Evolutionary conservation across 257 asterid species (phyloP), one percentile per base, ranked within the genome.

Genomic region (Buddleja alternifolia): DNA sequence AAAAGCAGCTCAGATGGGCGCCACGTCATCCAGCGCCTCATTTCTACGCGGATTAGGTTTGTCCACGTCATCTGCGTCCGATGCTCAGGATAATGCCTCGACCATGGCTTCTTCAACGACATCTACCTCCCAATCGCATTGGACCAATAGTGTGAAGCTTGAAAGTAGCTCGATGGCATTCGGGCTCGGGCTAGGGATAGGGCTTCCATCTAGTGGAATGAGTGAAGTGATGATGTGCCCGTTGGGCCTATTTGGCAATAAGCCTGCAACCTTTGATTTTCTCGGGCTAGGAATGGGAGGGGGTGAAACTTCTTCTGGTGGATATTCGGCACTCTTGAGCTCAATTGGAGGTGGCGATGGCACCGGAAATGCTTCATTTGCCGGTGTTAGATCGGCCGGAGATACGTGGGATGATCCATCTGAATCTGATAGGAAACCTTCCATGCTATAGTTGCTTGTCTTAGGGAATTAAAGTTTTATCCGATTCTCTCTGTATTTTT

Each of bases 1-100:
- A 39, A 88, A 88, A 58, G 96, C 96, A 0, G 92, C 95, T 10
- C 87, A 88, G 50, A 82, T 88, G 59, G 92, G 92, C 5, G 71
- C 86, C 4, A 70, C 84, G 0, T 73, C 90, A 0, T 86, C 96
- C 0, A 74, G 71, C 63, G 71, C 83, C 44, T 85, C 86, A 4
- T 83, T 83, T 63, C 88, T 88, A 6, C 85, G 77, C 1, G 92
- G 90, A 40, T 79, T 85, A 1, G 90, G 92, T 10, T 61, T 81
- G 75, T 57, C 84, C 0, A 63, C 73, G 39, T 59, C 83, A 0
- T 15, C n/a, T 29, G 37, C 69, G 37, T 4, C 75, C 12, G 62
- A 73, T 21, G 63, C 53, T 9, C 81, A 63, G 50, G 80, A 71
- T 17, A 63, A 58, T 19, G 17, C 64, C 36, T 47, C 71, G 0